Conservation (phyloP, 306 rosid genomes). For the Ammopiptanthus mongolicus region DNA sequence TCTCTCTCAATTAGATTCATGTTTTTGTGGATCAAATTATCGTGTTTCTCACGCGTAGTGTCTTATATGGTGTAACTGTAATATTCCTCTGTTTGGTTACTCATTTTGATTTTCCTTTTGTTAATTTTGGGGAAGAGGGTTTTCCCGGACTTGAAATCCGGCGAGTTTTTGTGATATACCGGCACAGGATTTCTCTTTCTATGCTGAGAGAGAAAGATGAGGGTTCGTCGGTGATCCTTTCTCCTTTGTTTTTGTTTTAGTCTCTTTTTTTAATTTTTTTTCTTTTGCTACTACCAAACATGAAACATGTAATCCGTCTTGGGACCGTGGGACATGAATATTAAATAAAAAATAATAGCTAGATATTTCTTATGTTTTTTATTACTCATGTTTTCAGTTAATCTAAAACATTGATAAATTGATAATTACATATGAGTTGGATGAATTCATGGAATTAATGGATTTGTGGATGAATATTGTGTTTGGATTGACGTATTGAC, state of each 20-base stretch:
- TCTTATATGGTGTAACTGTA: neutral
- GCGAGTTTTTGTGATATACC: conserved; percentile 60
- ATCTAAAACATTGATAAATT: too few relatives aligned
- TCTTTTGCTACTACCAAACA: neutral
- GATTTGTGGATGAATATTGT: neutral
- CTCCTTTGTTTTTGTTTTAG: neutral
- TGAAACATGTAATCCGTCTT: conserved; percentile 19
- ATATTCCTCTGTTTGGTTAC: neutral
- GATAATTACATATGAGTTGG: too few relatives aligned
- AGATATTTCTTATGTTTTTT: neutral
- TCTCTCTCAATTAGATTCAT: neutral
- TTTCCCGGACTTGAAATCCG: conserved; percentile 43
- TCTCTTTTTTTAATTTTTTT: neutral
- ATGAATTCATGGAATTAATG: too few relatives aligned
- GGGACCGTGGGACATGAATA: conserved; percentile 38
- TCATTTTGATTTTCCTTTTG: neutral
- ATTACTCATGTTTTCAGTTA: neutral
- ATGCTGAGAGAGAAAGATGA: conserved; percentile 62
- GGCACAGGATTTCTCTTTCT: conserved; percentile 68
- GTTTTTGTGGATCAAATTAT: conserved; percentile 31
- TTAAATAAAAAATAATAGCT: conserved; percentile 23
- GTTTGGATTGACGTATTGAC: too few relatives aligned
- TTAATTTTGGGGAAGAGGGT: neutral
- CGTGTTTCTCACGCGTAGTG: conserved; percentile 26
- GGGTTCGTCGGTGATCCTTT: conserved; percentile 58